These are phyloP conservation scores for Agapanthus africanus DNA, from an alignment of 106 monocot genomes.

Conservation along the genomic window DNA sequence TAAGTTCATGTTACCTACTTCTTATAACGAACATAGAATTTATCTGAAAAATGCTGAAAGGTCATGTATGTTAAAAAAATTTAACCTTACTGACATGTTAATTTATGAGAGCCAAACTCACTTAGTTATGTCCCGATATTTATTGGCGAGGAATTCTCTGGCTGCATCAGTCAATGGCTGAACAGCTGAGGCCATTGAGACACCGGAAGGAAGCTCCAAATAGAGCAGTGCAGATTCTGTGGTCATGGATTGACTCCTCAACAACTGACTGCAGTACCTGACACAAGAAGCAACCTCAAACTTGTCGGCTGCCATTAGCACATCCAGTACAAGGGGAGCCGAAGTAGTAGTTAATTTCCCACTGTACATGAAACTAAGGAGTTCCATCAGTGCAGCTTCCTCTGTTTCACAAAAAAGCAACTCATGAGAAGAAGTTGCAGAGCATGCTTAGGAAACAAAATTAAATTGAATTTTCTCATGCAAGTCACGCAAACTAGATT, in stretches of 20 bases:
- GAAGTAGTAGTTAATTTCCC: slow-evolving; percentile 51
- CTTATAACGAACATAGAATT: no score
- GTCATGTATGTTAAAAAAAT: no score
- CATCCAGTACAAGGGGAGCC: slow-evolving; percentile 45
- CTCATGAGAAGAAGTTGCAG: neutral
- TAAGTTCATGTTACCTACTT: no score
- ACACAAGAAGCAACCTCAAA: slow-evolving; percentile 82
- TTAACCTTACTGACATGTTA: no score
- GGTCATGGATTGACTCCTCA: slow-evolving; percentile 55
- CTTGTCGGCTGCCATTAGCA: slow-evolving; percentile 75
- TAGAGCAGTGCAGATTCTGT: slow-evolving; percentile 71
- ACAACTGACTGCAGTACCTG: slow-evolving; percentile 62
- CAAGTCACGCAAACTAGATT: neutral
- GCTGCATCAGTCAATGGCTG: slow-evolving; percentile 72
- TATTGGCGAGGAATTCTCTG: slow-evolving; percentile 55
- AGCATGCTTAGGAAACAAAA: neutral
- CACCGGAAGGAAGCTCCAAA: slow-evolving; percentile 60
- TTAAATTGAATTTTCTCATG: neutral
- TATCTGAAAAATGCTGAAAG: no score
- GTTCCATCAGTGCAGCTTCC: slow-evolving; percentile 70
- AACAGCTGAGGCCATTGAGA: slow-evolving; percentile 63
- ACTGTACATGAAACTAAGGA: slow-evolving; percentile 70
- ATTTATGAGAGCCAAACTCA: slow-evolving; percentile 17
- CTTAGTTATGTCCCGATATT: slow-evolving; percentile 62
- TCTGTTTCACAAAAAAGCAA: slow-evolving; percentile 27